Evolutionary conservation across 768 basidiomycete species (phyloP), one percentile per base, ranked within the genome.

Genomic region (Thelephora aurantiotincta): DNA sequence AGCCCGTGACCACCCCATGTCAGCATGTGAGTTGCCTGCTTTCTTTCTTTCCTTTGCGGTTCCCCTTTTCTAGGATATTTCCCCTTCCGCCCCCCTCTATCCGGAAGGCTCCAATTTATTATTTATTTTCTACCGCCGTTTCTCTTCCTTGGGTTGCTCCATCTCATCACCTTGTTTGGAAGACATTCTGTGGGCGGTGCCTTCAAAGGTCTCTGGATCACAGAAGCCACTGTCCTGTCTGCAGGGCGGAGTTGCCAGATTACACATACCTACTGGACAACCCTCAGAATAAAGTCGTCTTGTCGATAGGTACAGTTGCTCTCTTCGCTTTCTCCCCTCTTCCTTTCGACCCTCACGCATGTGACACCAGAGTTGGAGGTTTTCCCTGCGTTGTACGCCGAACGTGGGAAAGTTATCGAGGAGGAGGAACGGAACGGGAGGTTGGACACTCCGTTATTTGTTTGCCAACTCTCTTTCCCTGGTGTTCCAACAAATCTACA

Each of bases 111-210:
- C 11, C 14, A 14, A 2, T 46, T 35, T 12, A 33, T 12, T 46
- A 16, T 18, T n/a, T n/a, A n/a, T n/a, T n/a, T n/a, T n/a, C n/a
- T 12, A 26, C 45, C 43, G 20, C 6, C 23, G 22, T 22, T 30
- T 33, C 33, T 4, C 23, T 12, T 6, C 30, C 5, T 26, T 6
- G 23, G 43, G n/a, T n/a, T 9, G 11, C 35, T 6, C 33, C 44
- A 16, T 26, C 18, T 16, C 11, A 48, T 20, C 20, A 16, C 30
- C 20, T 33, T 48, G 13, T 44, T 26, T 5, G 16, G 16, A 56
- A 93, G 88, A 91, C 92, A 0, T 98, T 92, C 65, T 98, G 94
- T 60, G 68, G 77, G 6, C 78, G 76, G 56, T 98, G 94, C 64
- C 74, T 98, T 23, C 83, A 89, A 50, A 80, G 94, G 34, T 82